Base-by-base conservation (phyloP, 352 stramenopile genomes). In the Pythium aphanidermatum region DNA sequence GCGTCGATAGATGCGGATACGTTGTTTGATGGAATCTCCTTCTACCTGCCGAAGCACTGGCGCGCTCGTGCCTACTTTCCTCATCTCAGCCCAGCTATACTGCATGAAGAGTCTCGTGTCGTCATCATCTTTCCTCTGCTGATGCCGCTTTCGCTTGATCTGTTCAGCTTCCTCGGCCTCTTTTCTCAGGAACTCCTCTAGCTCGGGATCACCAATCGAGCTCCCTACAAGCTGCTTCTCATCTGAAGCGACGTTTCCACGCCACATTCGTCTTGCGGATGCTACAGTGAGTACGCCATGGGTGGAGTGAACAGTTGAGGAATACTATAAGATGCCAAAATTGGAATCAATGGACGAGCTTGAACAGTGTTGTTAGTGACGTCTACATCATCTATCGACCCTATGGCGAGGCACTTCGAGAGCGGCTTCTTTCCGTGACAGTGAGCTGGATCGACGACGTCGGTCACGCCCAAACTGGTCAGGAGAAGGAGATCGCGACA, bases 101-200 rank as follows among this genome's bases (percentile, higher is more conserved):
- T 91, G 63, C 72, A 91, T 83, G 38, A 91, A 91, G 27, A 91
- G 52, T 38, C 73, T 76, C 4, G 74, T 43, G 5, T 84, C 59
- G 2, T 79, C 68, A 8, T 78, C 58, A 17, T 50, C 27, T 24
- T 51, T 55, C 16, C 61, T 67, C 24, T 55, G 44, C 5, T 50
- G 33, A 8, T 66, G 63, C 19, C 61, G 64, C 36, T 53, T 68
- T 4, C 27, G 40, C 47, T 74, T 72, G 35, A 60, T 59, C 17
- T 46, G 32, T 3, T 77, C 54, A 10, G 46, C 60, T 26, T 71
- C 65, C 13, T 62, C 46, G 8, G 53, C 55, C 51, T 83, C 70
- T 31, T 72, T 71, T n/a, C 51, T 58, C 9, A 86, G 39, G 47
- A 86, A 86, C 23, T 51, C 61, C 0, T 76, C 71, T 9, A 86